Evolutionary conservation across 768 basidiomycete species (phyloP).

Genomic region (Leccinum ochraceum): DNA sequence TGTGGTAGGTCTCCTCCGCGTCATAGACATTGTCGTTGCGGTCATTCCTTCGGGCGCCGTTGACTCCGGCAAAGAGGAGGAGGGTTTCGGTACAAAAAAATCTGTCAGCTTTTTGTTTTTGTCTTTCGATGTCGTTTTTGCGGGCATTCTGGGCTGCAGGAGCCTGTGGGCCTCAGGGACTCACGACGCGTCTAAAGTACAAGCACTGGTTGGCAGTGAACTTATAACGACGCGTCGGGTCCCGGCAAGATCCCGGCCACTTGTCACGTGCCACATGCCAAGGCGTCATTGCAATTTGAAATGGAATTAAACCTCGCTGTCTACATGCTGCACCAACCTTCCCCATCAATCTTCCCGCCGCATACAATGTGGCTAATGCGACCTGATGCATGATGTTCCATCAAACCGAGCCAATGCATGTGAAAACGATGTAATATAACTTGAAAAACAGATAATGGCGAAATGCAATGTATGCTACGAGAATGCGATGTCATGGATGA

Average conservation of each 20-base stretch:
- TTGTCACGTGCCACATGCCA: background rate
- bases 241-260: background rate
- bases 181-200: constrained; percentile 4
- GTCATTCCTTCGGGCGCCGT: background rate
- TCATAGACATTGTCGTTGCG: constrained; percentile 3
- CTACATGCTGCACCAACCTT: background rate
- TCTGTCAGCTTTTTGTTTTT: constrained; percentile 41
- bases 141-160: constrained; percentile 19
- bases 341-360: background rate
- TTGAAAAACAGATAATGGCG: constrained; percentile 2
- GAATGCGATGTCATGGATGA: constrained; percentile 3
- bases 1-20: constrained; percentile 12
- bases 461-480: constrained; percentile 10
- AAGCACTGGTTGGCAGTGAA: background rate
- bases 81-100: constrained; percentile 43
- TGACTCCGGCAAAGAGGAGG: constrained; percentile 18
- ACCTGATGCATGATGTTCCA: background rate
- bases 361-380: constrained; percentile 3
- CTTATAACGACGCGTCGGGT: constrained; percentile 10
- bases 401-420: background rate
- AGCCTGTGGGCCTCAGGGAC: background rate
- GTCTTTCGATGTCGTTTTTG: constrained; percentile 15
- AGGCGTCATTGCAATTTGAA: background rate
- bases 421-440: constrained; percentile 7
- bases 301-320: background rate